These are phyloP conservation scores for Talaromyces sp. DNA, from an alignment of 2,329 filamentous ascomycete genomes.

Conservation along the genomic window DNA sequence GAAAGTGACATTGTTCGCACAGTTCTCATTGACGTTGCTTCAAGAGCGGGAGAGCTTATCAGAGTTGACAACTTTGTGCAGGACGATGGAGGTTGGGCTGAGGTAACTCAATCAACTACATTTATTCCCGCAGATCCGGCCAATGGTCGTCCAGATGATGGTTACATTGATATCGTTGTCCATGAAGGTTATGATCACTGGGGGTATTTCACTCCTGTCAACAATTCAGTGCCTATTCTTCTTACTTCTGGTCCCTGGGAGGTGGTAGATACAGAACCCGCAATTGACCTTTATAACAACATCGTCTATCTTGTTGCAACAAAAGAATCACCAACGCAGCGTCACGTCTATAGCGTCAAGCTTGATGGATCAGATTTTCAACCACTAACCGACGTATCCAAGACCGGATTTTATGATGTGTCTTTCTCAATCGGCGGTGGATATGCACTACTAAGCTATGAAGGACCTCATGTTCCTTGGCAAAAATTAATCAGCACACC, in stretches of 20 bases:
- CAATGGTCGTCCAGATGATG: constrained; percentile 74
- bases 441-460: constrained; percentile 79
- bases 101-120: constrained; percentile 79
- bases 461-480: constrained; percentile 81
- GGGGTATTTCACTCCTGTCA: constrained; percentile 86
- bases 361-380: constrained; percentile 72
- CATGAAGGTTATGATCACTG: constrained; percentile 85
- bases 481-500: constrained; percentile 87
- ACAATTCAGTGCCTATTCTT: constrained; percentile 76
- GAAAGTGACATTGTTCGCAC: constrained; percentile 90
- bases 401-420: constrained; percentile 73
- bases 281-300: constrained; percentile 79
- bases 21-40: constrained; percentile 74
- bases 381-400: constrained; percentile 68
- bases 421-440: constrained; percentile 81
- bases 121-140: constrained; percentile 80
- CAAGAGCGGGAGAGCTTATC: constrained; percentile 72
- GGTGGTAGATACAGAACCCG: constrained; percentile 78
- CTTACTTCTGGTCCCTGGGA: constrained; percentile 91
- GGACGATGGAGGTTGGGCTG: constrained; percentile 96
- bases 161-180: constrained; percentile 89
- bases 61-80: constrained; percentile 73
- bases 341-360: constrained; percentile 86
- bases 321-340: constrained; percentile 81
- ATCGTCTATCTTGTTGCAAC: constrained; percentile 88